These are phyloP conservation scores for Termitomyces sp. DNA, from an alignment of 768 basidiomycete genomes.

Conservation along the genomic window DNA sequence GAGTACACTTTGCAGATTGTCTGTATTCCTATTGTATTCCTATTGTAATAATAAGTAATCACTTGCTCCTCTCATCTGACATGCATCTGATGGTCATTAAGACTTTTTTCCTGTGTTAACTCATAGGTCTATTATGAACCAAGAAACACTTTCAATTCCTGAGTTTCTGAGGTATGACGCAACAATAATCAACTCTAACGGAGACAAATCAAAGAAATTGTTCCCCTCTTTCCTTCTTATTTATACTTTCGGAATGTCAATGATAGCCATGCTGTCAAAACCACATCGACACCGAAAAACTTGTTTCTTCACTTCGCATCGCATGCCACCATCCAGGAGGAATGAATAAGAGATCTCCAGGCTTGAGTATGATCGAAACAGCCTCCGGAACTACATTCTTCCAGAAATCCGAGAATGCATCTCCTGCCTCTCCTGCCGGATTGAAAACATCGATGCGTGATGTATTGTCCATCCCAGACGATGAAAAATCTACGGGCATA, in stretches of 20 bases:
- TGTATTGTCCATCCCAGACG: conserved; percentile 70
- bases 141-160: too few species aligned
- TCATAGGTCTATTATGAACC: too few species aligned
- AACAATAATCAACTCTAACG: neutral
- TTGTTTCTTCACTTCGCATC: conserved; percentile 76
- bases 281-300: conserved; percentile 91
- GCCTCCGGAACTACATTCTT: conserved; percentile 54
- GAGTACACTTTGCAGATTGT: too few species aligned
- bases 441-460: conserved; percentile 77
- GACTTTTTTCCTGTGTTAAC: too few species aligned
- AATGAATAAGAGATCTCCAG: conserved; percentile 86
- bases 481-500: conserved; percentile 32
- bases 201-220: neutral
- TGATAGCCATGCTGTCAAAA: conserved; percentile 39
- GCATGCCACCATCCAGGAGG: conserved; percentile 96
- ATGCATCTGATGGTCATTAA: too few species aligned
- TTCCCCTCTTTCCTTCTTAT: neutral
- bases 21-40: too few species aligned
- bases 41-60: too few species aligned
- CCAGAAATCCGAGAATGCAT: conserved; percentile 48
- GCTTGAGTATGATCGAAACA: conserved; percentile 55
- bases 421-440: conserved; percentile 17
- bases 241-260: neutral
- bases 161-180: too few species aligned
- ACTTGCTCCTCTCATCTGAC: too few species aligned